Conservation (phyloP, 371 early-diverging fungal species). For the Coemansia sp. region DNA sequence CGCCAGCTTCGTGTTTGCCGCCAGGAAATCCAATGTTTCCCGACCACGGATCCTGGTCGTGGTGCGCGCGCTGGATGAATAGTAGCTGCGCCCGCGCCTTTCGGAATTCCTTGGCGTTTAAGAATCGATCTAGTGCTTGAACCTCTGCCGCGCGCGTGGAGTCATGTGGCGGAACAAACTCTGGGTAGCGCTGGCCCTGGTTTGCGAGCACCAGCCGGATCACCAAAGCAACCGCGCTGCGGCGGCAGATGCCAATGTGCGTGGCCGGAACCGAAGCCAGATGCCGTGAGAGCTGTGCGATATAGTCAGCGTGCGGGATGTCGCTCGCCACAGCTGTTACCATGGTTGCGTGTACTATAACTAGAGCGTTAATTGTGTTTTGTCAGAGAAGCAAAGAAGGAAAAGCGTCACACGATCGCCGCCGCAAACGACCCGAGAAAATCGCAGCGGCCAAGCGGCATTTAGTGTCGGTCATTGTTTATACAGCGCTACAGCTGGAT, state of each 20-base stretch:
- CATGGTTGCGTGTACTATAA: background rate
- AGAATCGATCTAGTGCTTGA: conserved; percentile 13
- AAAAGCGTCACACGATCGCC: too few species aligned
- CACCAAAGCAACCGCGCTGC: conserved; percentile 43
- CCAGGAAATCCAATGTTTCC: conserved; percentile 52
- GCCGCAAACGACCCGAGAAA: too few species aligned
- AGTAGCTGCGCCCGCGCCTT: conserved; percentile 33
- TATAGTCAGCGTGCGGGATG: conserved; percentile 35
- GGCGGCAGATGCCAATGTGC: conserved; percentile 1
- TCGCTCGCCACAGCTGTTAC: conserved; percentile 5
- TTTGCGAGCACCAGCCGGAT: conserved; percentile 30
- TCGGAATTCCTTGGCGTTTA: background rate
- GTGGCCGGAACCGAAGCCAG: conserved; percentile 27
- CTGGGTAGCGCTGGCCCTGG: background rate
- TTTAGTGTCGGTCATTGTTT: too few species aligned
- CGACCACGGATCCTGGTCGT: conserved; percentile 46
- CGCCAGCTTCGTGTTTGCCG: conserved; percentile 39
- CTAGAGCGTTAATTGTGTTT: background rate
- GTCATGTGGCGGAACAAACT: background rate
- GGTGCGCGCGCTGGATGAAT: conserved; percentile 47
- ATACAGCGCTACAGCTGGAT: too few species aligned
- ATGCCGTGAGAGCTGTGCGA: conserved; percentile 41
- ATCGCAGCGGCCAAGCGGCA: too few species aligned
- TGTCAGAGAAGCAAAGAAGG: background rate
- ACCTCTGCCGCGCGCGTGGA: conserved; percentile 5